A percentile compares a stretch with the other conserved stretches of the same genome.
phyloP scores from a whole-genome alignment of 1,284 basidiomycete species.

The Ganoderma lingzhi region DNA sequence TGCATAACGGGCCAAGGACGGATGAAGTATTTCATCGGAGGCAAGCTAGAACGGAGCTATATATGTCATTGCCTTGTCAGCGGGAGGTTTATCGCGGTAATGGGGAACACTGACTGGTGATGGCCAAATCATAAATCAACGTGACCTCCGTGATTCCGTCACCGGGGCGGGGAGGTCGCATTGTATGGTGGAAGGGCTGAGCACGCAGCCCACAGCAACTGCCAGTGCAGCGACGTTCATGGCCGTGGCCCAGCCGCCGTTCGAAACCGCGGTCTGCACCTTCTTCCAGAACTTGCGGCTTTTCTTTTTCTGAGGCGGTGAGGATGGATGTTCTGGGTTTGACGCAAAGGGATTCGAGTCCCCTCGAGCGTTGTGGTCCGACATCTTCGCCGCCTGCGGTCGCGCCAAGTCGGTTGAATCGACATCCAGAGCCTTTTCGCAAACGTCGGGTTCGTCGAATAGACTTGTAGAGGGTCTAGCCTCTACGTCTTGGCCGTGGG shows the following conservation, averaged over 20 bases:
- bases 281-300: neutral
- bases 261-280: neutral
- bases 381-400: neutral
- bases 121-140: neutral
- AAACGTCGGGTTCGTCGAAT: neutral
- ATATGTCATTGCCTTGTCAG: neutral
- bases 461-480: neutral
- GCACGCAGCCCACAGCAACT: neutral
- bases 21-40: too few species aligned
- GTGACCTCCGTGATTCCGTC: neutral
- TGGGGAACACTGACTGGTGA: neutral
- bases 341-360: neutral
- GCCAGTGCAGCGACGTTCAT: neutral
- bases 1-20: too few species aligned
- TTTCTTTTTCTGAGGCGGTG: neutral
- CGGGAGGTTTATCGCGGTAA: neutral
- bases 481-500: neutral
- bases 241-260: neutral
- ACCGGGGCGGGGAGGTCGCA: neutral
- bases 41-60: neutral
- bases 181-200: neutral
- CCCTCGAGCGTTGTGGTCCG: neutral
- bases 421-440: neutral
- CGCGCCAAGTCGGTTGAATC: neutral
- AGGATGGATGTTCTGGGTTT: neutral